Percentiles rank a stretch among this genome's conserved stretches.
Conservation (phyloP, 2,329 filamentous ascomycete genomes). For the Colletotrichum phormii region DNA sequence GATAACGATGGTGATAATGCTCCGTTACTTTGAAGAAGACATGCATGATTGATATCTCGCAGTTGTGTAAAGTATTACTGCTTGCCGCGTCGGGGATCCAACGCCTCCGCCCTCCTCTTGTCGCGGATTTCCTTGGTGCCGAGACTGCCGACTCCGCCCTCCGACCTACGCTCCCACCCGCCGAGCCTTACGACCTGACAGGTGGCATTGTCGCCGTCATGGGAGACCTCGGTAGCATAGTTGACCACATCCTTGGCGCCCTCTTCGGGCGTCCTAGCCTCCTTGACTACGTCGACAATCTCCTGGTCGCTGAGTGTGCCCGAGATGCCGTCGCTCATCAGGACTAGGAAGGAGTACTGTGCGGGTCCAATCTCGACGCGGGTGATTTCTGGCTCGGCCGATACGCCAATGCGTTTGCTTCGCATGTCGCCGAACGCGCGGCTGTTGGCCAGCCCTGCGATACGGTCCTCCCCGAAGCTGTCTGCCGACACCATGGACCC, state of each 20-base stretch:
- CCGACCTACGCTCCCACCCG: constrained; percentile 78
- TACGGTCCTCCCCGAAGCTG: constrained; percentile 96
- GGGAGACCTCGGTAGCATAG: constrained; percentile 88
- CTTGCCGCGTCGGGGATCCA: constrained; percentile 81
- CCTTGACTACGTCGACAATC: constrained; percentile 95
- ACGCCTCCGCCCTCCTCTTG: constrained; percentile 82
- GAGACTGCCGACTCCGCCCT: constrained; percentile 89
- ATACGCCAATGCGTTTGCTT: constrained; percentile 92
- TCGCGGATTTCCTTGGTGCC: constrained; percentile 94
- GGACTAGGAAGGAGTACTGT: constrained; percentile 88
- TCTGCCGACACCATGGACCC: constrained; percentile 85
- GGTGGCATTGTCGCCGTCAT: constrained; percentile 75
- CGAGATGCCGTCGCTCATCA: constrained; percentile 90
- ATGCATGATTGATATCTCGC: not conserved
- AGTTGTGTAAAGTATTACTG: constrained; percentile 43
- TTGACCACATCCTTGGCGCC: constrained; percentile 82
- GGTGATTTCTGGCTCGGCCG: constrained; percentile 90
- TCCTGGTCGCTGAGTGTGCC: constrained; percentile 92
- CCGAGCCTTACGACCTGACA: constrained; percentile 75
- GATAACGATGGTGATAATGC: not conserved
- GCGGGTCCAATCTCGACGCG: constrained; percentile 83
- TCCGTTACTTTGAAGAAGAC: not conserved
- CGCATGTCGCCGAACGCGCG: constrained; percentile 93
- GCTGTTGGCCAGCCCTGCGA: constrained; percentile 92
- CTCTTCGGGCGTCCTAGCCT: constrained; percentile 90